phyloP scores from a whole-genome alignment of 352 stramenopile species.

The Globisporangium cylindrosporum region DNA sequence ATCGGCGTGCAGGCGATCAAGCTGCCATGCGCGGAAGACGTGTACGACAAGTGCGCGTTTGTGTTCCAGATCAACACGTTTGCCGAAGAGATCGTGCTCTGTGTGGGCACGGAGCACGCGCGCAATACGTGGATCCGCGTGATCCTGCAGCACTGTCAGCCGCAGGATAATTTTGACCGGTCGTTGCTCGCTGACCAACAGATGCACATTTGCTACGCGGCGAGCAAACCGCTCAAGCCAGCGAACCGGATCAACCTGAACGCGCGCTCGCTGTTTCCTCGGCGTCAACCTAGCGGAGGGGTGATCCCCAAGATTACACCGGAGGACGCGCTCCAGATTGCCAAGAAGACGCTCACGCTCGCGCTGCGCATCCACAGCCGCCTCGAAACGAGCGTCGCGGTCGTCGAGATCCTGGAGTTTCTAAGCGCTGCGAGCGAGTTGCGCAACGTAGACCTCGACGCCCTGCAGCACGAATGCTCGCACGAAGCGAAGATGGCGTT shows the following conservation, averaged over 20 bases:
- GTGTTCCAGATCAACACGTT: conserved; percentile 72
- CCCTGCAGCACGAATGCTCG: conserved; percentile 31
- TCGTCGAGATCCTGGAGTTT: conserved; percentile 60
- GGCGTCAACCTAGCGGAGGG: not conserved
- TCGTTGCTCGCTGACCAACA: conserved; percentile 12
- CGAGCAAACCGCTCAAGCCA: conserved; percentile 35
- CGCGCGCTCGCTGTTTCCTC: conserved; percentile 54
- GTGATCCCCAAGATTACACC: not conserved
- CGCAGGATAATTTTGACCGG: conserved; percentile 43
- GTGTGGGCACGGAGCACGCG: conserved; percentile 52
- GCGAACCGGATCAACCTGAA: conserved; percentile 61
- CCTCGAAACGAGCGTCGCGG: conserved; percentile 32
- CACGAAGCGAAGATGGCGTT: conserved; percentile 74
- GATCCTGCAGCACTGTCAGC: conserved; percentile 54
- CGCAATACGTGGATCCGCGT: conserved; percentile 66
- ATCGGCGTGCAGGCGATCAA: conserved; percentile 44
- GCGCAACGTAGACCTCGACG: conserved; percentile 48
- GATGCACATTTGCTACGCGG: conserved; percentile 27
- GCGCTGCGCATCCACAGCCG: conserved; percentile 33
- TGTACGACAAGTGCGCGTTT: conserved; percentile 32
- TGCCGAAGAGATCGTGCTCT: conserved; percentile 73
- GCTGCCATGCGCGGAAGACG: conserved; percentile 24
- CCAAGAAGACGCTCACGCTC: conserved; percentile 21
- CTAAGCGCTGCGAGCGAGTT: conserved; percentile 63
- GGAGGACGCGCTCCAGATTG: conserved; percentile 30